Evolutionary conservation across 768 basidiomycete genomes (phyloP), one percentile per base, ranked within the genome.

Genomic region (Exsudoporus frostii): DNA sequence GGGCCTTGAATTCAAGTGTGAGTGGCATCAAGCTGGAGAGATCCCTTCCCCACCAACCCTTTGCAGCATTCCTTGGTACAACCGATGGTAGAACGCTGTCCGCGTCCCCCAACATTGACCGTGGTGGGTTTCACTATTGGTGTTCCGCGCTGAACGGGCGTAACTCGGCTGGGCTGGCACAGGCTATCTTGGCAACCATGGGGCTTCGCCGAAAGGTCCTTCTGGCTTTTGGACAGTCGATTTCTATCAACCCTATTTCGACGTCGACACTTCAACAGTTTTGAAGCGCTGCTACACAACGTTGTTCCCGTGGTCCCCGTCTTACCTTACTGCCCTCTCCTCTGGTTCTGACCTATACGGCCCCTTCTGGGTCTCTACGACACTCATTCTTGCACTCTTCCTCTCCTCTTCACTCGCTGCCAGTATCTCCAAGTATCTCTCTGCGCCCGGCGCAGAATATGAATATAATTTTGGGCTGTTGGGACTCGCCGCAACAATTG

Each of bases 311-410:
- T 78, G 79, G 27, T 79, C 84, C 29, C 72, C 82, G 4, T 78
- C 80, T 39, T 91, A 83, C 64, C 76, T 83, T 46, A 75, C 83
- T 5, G 79, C 76, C 48, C 87, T 87, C 39, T 77, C 85, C 38
- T 67, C 77, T 15, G 65, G 67, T 9, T 59, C 59, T 37, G 89
- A 91, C 66, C 80, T 91, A 37, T 88, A 90, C 66, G 95, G 95
- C 0, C 94, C 96, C 1, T 98, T 99, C 76, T 99, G 96, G 96
- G 92, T 95, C 1, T 80, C 97, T 34, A 96, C 94, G 1, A 98
- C 96, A 1, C 83, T 99, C 56, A 88, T 97, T 40, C 92, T 98
- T 66, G 79, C 87, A 0, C 84, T 98, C 54, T 98, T 95, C 76
- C 83, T 97, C 53, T 95, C 90, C 24, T 97, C 96, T 2, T 93